A percentile compares a stretch with the other conserved stretches of the same genome.
Evolutionary conservation across 148 eudicot species (phyloP).

Genomic region (Vaccinium darrowii): DNA sequence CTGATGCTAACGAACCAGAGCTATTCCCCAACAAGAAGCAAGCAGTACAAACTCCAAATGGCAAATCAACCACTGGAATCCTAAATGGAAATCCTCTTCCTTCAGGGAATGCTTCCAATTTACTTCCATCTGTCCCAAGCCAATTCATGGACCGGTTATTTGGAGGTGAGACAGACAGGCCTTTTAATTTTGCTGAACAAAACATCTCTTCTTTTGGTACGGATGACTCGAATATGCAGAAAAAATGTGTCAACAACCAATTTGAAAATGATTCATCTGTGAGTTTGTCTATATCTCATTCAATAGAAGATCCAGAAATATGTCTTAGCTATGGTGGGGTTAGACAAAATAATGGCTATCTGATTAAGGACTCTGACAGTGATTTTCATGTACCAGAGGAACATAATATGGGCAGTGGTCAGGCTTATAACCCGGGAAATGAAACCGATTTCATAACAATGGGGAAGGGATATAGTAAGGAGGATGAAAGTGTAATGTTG

Average conservation of each 20-base stretch:
- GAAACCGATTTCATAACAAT: conserved; percentile 33
- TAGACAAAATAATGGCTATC: conserved; percentile 45
- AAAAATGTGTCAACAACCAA: conserved; percentile 23
- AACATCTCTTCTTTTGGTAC: conserved; percentile 23
- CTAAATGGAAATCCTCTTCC: conserved; percentile 14
- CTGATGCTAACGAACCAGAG: conserved; percentile 42
- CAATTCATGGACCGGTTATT: conserved; percentile 51
- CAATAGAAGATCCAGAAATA: conserved; percentile 35
- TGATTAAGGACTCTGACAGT: conserved; percentile 45
- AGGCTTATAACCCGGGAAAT: conserved; percentile 27
- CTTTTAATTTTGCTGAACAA: conserved; percentile 23
- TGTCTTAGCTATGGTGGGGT: conserved; percentile 39
- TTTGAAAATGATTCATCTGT: conserved; percentile 35
- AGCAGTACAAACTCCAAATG: conserved; percentile 32
- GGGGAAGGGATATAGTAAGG: conserved; percentile 34
- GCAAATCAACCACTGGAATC: conserved; percentile 31
- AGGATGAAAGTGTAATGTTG: conserved; percentile 27
- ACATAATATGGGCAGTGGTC: conserved; percentile 22
- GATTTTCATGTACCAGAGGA: conserved; percentile 23
- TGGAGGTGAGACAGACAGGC: conserved; percentile 31
- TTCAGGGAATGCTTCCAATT: conserved; percentile 39
- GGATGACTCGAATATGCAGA: conserved; percentile 24
- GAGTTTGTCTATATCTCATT: conserved; percentile 43
- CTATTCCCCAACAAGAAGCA: conserved; percentile 56
- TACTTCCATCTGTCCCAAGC: conserved; percentile 31